Base-by-base conservation (phyloP, 2,329 filamentous ascomycete genomes). In the Mycocentrospora acerina region DNA sequence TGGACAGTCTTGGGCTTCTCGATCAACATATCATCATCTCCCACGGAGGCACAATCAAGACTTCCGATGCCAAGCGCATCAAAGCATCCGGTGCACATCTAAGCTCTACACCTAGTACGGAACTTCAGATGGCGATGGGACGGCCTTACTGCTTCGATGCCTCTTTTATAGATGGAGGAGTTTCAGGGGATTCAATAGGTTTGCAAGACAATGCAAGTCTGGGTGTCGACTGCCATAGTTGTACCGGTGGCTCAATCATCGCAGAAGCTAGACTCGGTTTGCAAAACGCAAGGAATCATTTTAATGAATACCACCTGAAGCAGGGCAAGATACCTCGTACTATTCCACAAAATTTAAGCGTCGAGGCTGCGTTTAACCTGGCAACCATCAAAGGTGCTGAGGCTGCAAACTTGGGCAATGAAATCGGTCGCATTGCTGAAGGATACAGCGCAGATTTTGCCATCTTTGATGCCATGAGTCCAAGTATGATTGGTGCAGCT, bases 211-310 rank as follows among this genome's bases (percentile, higher is more conserved):
- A 79, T 42, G 71, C 72, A 2, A 64, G 74, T 11, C 67, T 81
- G 0, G 77, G 78, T 2, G 66, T 81, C 9, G 78, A 81, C 48
- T 80, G 75, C 1, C 75, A 79, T 53, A 72, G 75, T 31, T 73
- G 73, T 12, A 79, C 71, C 46, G 72, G 70, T 1, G 68, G 69
- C 3, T 76, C 78, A 25, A 53, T 63, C 10, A 36, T 57, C 7
- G 33, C 32, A 0, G 78, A 81, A 52, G 74, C 77, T 2, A 68
- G 77, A 3, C 49, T 81, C 8, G 80, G 75, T 68, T 59, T 80
- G 2, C 78, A 79, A 49, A 61, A 60, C 6, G 68, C 66, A 2
- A 66, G 78, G 3, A 53, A 59, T 7, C 55, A 70, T 12, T 77
- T 68, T 51, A 55, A 64, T 29, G 54, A 71, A n/a, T 62, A 71